Base-by-base conservation (phyloP, 305 asterid genomes). In the Solanum hybrid region DNA sequence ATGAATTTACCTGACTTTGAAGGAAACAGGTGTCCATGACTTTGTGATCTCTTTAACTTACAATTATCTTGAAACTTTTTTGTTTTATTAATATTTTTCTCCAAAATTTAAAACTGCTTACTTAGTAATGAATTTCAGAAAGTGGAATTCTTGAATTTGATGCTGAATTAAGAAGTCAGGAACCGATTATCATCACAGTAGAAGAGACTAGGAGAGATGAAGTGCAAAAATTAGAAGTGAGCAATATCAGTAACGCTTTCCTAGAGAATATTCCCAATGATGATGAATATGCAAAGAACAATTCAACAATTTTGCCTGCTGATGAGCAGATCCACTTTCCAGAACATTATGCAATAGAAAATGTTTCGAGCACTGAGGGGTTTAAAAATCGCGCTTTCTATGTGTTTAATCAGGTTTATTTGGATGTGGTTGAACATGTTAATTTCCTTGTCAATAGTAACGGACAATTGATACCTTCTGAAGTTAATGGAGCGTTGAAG, bases 361-460 rank as follows among this genome's bases (percentile, higher is more conserved):
- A 93, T 61, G 24, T 22, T 31, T 87, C 88, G 74, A 86, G 51
- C 88, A 86, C 51, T 14, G 29, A 34, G 88, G 75, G 22, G 77
- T 85, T 86, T 11, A 33, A 22, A 22, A 82, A 86, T 51, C 12
- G 73, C 33, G 20, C 73, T 89, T 5, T 73, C 9, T 91, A 26
- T 16, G 39, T 81, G 22, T 76, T 76, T 29, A 33, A 74, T 86
- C 94, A 93, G 95, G 94, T 93, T 40, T 93, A 96, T 92, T 96
- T 97, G 93, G 99, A 97, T 91, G 99, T 97, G 83, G 98, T 97
- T 88, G 99, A 97, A 94, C 96, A 98, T 92, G 99, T 97, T 91
- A 97, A 96, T 92, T 95, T 96, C 89, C 96, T 97, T 86, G 99
- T 97, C 91, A 97, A 97, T 91, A 97, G 99, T 92, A 97, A 95